phyloP scores from a whole-genome alignment of 1,284 basidiomycete species.

The Puccinia coronata region DNA sequence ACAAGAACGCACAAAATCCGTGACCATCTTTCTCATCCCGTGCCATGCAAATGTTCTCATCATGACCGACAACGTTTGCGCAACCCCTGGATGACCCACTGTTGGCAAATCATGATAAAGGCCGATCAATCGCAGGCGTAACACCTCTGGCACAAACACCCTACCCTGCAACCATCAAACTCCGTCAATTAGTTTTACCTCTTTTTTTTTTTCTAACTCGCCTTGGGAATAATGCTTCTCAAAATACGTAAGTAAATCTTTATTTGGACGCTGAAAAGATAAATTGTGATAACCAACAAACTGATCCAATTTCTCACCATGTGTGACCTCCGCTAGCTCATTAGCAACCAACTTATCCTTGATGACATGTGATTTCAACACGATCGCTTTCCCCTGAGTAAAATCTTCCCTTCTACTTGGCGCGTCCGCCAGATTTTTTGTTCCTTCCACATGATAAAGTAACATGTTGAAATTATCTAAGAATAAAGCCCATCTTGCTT shows the following conservation, averaged over 20 bases:
- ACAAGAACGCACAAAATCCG: too few relatives aligned
- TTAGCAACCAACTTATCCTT: background rate
- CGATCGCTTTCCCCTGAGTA: background rate
- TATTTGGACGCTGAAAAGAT: background rate
- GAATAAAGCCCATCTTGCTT: slow-evolving; percentile 7
- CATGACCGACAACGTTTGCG: too few relatives aligned
- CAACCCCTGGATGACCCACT: too few relatives aligned
- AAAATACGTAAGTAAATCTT: background rate
- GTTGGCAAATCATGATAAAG: background rate
- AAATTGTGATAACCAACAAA: too few relatives aligned
- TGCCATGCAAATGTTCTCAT: too few relatives aligned
- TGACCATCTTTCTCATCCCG: too few relatives aligned
- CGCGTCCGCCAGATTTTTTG: slow-evolving; percentile 4
- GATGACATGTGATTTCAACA: background rate
- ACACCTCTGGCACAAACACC: background rate
- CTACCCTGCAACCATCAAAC: background rate
- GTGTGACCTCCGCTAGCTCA: background rate
- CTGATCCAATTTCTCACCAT: too few relatives aligned
- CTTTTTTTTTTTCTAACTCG: background rate
- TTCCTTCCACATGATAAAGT: slow-evolving; percentile 8
- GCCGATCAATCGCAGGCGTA: background rate
- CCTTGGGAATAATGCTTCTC: background rate
- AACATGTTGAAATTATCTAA: slow-evolving; percentile 6
- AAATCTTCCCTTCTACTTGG: slow-evolving; percentile 3
- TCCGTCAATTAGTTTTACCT: background rate